Evolutionary conservation across 2,329 filamentous ascomycete species (phyloP), one percentile per base, ranked within the genome.

Genomic region (Teratosphaeria nubilosa): DNA sequence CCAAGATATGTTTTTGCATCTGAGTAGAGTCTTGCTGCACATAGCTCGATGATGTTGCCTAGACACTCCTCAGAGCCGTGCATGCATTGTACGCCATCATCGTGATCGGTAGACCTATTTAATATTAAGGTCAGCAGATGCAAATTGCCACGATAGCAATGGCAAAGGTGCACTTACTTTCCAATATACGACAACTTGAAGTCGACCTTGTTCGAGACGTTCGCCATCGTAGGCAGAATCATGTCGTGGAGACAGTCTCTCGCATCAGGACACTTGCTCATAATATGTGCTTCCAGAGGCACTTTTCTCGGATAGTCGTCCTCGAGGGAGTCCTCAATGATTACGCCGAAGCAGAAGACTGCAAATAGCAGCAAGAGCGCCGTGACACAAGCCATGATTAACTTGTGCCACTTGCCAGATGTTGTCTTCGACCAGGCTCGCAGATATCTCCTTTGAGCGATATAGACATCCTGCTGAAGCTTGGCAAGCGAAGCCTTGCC

Each of bases 11-110:
- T 88, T 74, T 95, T 94, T 32, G 89, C 88, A 64, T 91, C 85
- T 31, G 89, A 88, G 69, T 94, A 94, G 32, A 94, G 80, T 62
- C 87, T 80, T 59, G 86, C 86, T 34, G 91, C 91, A 75, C 94
- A 99, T 54, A 99, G 86, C 72, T 96, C 87, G 73, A 99, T 80
- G 71, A 96, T 95, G 75, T 99, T 91, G 61, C 94, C 94, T 68
- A 97, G 83, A 73, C 89, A 99, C 76, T 99, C 94, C 50, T 80
- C 81, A 5, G 91, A 88, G 7, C 94, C 94, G 72, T 99, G 94
- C 76, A 80, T 92, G 78, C 94, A 99, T 34, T 84, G 79, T 60
- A 97, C 86, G 57, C 90, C 91, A 66, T 91, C 89, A 66, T 94
- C 87, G 62, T 86, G 79, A 55, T 88, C 85, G 52, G 78, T 75